Conservation (phyloP, 116 monocot genomes). For the Phalaenopsis hybrid region DNA sequence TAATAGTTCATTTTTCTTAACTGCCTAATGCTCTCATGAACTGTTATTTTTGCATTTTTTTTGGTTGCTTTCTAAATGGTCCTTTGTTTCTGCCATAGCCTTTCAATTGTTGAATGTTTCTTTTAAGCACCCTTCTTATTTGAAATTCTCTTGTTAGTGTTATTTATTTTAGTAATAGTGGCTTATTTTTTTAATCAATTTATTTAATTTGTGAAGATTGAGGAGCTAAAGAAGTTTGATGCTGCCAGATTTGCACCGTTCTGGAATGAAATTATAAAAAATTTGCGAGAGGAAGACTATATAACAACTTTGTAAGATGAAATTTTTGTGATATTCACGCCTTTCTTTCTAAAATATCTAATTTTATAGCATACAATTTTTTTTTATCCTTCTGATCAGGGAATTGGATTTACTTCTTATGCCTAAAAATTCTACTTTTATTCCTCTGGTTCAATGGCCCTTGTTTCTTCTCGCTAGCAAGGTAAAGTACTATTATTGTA, state of each 20-base stretch:
- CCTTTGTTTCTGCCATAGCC: neutral
- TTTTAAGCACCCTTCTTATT: neutral
- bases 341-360: neutral
- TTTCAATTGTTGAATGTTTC: neutral
- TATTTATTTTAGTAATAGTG: conserved; percentile 6
- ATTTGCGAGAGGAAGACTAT: conserved; percentile 87
- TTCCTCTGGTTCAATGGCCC: conserved; percentile 83
- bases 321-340: neutral
- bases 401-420: conserved; percentile 84
- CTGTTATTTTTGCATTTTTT: neutral
- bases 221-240: conserved; percentile 68
- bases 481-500: conserved; percentile 17
- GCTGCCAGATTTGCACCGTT: conserved; percentile 94
- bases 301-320: conserved; percentile 67
- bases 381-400: conserved; percentile 21
- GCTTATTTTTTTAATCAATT: conserved; percentile 9
- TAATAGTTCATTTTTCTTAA: neutral
- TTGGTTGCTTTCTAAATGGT: neutral
- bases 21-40: neutral
- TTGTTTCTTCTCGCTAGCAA: conserved; percentile 87
- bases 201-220: conserved; percentile 26
- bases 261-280: conserved; percentile 90
- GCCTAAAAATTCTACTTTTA: conserved; percentile 67
- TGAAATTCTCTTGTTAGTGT: neutral
- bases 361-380: neutral